Evolutionary conservation across 2,329 filamentous ascomycete species (phyloP), one percentile per base, ranked within the genome.

Genomic region (Penicillium sp.): DNA sequence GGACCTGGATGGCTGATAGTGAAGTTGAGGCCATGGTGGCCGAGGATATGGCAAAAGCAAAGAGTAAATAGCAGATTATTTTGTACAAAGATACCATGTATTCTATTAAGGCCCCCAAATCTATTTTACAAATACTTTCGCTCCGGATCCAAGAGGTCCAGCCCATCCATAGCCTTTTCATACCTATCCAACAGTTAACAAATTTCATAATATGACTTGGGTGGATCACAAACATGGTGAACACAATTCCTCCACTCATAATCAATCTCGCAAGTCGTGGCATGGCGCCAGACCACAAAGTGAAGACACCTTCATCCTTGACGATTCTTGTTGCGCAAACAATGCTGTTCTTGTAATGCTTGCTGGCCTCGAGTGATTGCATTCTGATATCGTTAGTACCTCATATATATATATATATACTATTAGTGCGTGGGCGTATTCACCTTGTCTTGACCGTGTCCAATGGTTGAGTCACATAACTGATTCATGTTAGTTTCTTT

Each of bases 191-290:
- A 17, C 52, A 28, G 50, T 55, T 14, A 44, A 58, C 62, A 51
- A 66, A 52, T 37, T 56, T 37, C 38, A 37, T 45, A 35, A 37
- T 45, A 35, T 31, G 10, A 42, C n/a, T 37, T 17, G 37, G n/a
- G 40, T 43, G n/a, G 31, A 38, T 33, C 44, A 75, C 81, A 68
- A 75, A 88, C 84, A 97, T 95, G 22, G 94, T 95, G 70, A 99
- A 99, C 38, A 99, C 94, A 69, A 99, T 96, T 17, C 94, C 94
- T 53, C 94, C 94, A 69, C 91, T 97, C 74, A 97, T 75, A 40
- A 97, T 89, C 64, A 99, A 73, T 55, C 94, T 82, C 25, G 86
- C 93, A 67, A 99, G 75, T 51, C 94, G 82, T 1, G 94, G 94
- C 64, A 97, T 70, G 22, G 94, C 93, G 26, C 94, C 94, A 64